A percentile compares a stretch with the other conserved stretches of the same genome.
phyloP scores from a whole-genome alignment of 257 asterid genomes.

The Nicotiana tomentosiformis region DNA sequence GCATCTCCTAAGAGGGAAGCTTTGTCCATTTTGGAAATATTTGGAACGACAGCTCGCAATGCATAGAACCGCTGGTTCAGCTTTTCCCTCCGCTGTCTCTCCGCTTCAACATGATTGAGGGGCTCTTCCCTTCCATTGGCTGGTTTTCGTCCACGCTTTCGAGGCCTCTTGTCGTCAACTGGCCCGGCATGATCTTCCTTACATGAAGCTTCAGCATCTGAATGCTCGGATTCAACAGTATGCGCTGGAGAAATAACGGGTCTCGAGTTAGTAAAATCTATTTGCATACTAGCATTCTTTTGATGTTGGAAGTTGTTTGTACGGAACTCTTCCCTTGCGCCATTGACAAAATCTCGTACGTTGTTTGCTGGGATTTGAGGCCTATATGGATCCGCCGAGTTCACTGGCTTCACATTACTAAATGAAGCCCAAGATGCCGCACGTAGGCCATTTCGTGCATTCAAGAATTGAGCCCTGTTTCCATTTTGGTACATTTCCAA shows the following conservation, averaged over 20 bases:
- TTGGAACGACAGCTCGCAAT: constrained; percentile 76
- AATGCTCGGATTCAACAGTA: constrained; percentile 60
- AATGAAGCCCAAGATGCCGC: constrained; percentile 34
- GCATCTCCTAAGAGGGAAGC: constrained; percentile 92
- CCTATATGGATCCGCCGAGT: constrained; percentile 25
- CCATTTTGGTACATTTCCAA: constrained; percentile 32
- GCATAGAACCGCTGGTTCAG: constrained; percentile 83
- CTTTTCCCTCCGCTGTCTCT: constrained; percentile 82
- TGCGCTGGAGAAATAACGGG: constrained; percentile 32
- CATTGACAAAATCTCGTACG: constrained; percentile 26
- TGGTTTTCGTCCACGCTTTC: constrained; percentile 87
- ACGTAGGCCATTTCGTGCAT: constrained; percentile 43
- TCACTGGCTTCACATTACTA: constrained; percentile 27
- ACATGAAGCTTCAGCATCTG: constrained; percentile 66
- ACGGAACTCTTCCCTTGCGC: constrained; percentile 39
- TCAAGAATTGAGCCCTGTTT: constrained; percentile 28
- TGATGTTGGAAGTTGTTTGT: constrained; percentile 42
- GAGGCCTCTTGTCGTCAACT: constrained; percentile 53
- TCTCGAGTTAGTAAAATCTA: constrained; percentile 52
- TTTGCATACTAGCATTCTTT: constrained; percentile 47
- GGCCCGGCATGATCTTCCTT: constrained; percentile 41
- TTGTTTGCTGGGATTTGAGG: constrained; percentile 32
- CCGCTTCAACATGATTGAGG: constrained; percentile 82
- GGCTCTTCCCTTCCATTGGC: constrained; percentile 87
- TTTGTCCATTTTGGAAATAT: constrained; percentile 87